Percentiles rank a stretch among this genome's conserved stretches.
Evolutionary conservation across 768 basidiomycete species (phyloP).

Genomic region (Boletus barrowsii): DNA sequence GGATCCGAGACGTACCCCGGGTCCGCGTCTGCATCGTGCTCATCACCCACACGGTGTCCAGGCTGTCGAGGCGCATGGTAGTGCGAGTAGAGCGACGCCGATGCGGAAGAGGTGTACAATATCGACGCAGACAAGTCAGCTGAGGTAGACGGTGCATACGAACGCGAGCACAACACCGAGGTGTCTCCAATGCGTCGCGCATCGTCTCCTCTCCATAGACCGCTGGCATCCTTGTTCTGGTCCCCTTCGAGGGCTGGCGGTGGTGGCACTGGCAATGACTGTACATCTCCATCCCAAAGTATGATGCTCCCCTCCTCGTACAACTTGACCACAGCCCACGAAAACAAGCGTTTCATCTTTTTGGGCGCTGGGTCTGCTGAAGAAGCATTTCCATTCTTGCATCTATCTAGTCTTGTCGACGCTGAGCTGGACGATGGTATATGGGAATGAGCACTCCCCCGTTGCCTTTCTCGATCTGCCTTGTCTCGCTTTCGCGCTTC

Average conservation of each 20-base stretch:
- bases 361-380: slow-evolving; percentile 24
- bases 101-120: slow-evolving; percentile 19
- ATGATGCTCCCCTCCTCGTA: slow-evolving; percentile 72
- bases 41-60: neutral
- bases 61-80: slow-evolving; percentile 21
- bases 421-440: neutral
- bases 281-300: slow-evolving; percentile 65
- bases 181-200: slow-evolving; percentile 17
- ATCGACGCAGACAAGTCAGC: slow-evolving; percentile 19
- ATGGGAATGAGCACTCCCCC: neutral
- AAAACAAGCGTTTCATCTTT: slow-evolving; percentile 69
- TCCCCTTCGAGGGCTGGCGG: neutral
- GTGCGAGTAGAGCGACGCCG: slow-evolving; percentile 23
- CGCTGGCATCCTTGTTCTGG: slow-evolving; percentile 7
- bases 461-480: slow-evolving; percentile 42
- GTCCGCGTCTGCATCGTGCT: slow-evolving; percentile 18
- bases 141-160: slow-evolving; percentile 13
- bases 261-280: slow-evolving; percentile 30
- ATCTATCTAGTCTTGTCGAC: neutral
- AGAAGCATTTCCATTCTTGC: neutral
- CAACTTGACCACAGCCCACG: slow-evolving; percentile 60
- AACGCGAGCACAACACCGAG: slow-evolving; percentile 22
- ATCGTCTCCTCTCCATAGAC: slow-evolving; percentile 48
- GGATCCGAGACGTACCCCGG: slow-evolving; percentile 59
- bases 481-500: slow-evolving; percentile 54